Base-by-base conservation (phyloP, 352 stramenopile species). In the Phytophthora citrophthora region DNA sequence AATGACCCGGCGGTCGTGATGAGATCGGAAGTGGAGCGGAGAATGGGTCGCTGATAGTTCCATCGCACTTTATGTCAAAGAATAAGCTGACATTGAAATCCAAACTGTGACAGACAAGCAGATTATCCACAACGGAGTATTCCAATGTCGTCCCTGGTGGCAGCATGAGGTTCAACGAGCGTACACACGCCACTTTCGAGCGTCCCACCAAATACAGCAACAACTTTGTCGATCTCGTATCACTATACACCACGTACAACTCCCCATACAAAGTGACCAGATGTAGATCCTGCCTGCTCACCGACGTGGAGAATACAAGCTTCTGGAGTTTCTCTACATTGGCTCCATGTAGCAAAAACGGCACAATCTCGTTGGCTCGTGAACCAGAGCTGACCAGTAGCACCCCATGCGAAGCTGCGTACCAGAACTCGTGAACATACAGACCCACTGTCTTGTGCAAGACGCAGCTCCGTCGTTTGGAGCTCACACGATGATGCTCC, bases 81-180 rank as follows among this genome's bases (percentile, higher is more conserved):
- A 95, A 88, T 5, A 92, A 54, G 13, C 77, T 86, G 36, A 94
- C 87, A 34, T 84, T 89, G 54, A 91, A 94, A 55, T 91, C 81
- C 40, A 91, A 53, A 55, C 85, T 92, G 61, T 95, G 87, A 60
- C 81, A 93, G 5, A 91, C 83, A 5, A 95, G 77, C 45, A 95
- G 41, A 46, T 95, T 90, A 70, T 95, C 87, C 32, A 95, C 81
- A 5, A 93, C 83, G 4, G 87, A 95, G 60, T 81, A 90, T 55
- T 88, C 72, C 23, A 91, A 45, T 20, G 70, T 66, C 6, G 82
- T 88, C 13, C 76, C 76, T 0, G 77, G 70, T 0, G 86, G 82
- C 26, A 95, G 58, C 77, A 90, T 76, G 8, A 95, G 55, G 40
- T 91, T 82, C 7, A 94, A 64, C 36, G 87, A 91, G 10, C 80